Evolutionary conservation across 371 early-diverging fungal genomes (phyloP).

Genomic region (Apophysomyces trapeziformis): DNA sequence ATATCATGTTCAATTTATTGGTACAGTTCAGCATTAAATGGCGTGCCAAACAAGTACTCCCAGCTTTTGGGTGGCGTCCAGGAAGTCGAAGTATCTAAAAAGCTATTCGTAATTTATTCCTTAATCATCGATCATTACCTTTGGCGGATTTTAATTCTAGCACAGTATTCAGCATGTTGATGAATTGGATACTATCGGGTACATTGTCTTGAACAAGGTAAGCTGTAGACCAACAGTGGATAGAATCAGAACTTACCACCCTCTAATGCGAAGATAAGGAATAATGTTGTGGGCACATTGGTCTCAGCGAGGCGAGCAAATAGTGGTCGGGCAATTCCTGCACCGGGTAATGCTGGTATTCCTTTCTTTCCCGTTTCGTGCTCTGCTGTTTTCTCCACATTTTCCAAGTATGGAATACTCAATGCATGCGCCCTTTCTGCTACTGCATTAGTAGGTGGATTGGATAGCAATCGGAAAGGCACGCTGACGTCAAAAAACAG

Average conservation of each 20-base stretch:
- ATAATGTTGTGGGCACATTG: slow-evolving; percentile 44
- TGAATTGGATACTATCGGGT: slow-evolving; percentile 66
- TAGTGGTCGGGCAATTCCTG: slow-evolving; percentile 56
- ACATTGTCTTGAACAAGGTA: slow-evolving; percentile 57
- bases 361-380: slow-evolving; percentile 12
- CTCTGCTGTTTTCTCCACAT: slow-evolving; percentile 21
- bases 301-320: slow-evolving; percentile 38
- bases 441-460: slow-evolving; percentile 14
- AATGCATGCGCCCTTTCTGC: slow-evolving; percentile 20
- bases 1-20: slow-evolving; percentile 25
- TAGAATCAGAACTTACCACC: slow-evolving; percentile 48
- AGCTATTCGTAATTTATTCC: neutral
- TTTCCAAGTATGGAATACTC: slow-evolving; percentile 43
- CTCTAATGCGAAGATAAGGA: slow-evolving; percentile 74
- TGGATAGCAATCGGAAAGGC: slow-evolving; percentile 35
- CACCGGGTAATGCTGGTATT: slow-evolving; percentile 51
- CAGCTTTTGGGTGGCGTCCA: slow-evolving; percentile 76
- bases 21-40: slow-evolving; percentile 45
- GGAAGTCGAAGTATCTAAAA: slow-evolving; percentile 24
- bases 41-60: slow-evolving; percentile 62
- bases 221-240: neutral
- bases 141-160: slow-evolving; percentile 35
- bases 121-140: slow-evolving; percentile 13
- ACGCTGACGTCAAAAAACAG: slow-evolving; percentile 12
- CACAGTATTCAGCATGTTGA: slow-evolving; percentile 60